These are phyloP conservation scores for Hypoxylon rickii DNA, from an alignment of 495 filamentous ascomycete species.

Conservation along the genomic window DNA sequence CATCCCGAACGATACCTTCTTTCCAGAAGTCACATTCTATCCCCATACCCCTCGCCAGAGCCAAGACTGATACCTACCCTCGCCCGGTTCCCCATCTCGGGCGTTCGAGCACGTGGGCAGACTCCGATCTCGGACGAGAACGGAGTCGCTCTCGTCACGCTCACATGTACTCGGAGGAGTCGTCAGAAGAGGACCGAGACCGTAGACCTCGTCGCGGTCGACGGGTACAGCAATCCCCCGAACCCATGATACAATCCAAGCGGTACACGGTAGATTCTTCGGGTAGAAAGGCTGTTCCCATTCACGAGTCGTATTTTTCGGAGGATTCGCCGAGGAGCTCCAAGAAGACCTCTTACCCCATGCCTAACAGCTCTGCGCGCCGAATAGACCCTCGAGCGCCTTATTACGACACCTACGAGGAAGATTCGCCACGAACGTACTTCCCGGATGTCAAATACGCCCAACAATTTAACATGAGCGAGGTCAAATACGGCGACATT, in stretches of 20 bases:
- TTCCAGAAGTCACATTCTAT: constrained; percentile 43
- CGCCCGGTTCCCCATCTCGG: constrained; percentile 25
- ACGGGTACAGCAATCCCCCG: constrained; percentile 36
- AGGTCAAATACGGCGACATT: constrained; percentile 20
- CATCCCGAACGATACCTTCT: constrained; percentile 33
- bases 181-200: constrained; percentile 35
- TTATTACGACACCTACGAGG: constrained; percentile 28
- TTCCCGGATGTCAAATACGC: constrained; percentile 31
- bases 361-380: constrained; percentile 33
- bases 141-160: constrained; percentile 34
- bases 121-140: constrained; percentile 26
- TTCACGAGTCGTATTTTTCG: constrained; percentile 23
- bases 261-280: constrained; percentile 22
- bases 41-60: constrained; percentile 33
- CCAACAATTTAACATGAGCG: constrained; percentile 8
- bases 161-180: constrained; percentile 25
- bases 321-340: constrained; percentile 27
- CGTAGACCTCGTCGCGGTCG: constrained; percentile 30
- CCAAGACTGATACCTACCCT: constrained; percentile 28
- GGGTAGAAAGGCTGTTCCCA: constrained; percentile 16
- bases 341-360: constrained; percentile 24
- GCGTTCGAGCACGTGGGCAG: constrained; percentile 32
- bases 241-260: constrained; percentile 15
- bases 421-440: constrained; percentile 14
- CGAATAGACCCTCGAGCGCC: constrained; percentile 12